Evolutionary conservation across 139 green algal species (phyloP).

Genomic region (Chlamydomonas incerta): DNA sequence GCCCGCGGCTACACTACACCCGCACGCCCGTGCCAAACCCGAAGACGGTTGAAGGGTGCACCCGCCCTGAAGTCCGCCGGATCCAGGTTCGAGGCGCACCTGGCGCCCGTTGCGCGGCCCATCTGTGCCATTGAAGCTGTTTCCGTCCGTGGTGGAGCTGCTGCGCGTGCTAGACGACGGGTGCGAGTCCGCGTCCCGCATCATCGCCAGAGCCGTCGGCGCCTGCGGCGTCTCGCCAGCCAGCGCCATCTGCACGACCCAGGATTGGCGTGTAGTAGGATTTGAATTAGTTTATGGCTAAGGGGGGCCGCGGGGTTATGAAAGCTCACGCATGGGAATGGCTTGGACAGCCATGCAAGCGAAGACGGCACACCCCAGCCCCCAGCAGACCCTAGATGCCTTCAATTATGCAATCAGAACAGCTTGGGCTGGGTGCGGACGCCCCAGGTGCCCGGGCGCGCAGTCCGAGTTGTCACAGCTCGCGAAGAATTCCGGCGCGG

Average conservation of each 20-base stretch:
- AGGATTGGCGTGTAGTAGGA: neutral
- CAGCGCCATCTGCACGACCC: conserved; percentile 2
- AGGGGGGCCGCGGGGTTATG: too few relatives aligned
- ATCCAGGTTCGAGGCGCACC: neutral
- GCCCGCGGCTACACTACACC: too few relatives aligned
- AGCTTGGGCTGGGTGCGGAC: neutral
- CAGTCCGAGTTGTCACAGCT: neutral
- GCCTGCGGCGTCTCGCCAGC: conserved; percentile 19
- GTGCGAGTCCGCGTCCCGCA: conserved; percentile 28
- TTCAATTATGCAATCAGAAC: neutral
- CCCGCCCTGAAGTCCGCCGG: too few relatives aligned
- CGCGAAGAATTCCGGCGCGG: neutral
- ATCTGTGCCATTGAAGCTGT: conserved; percentile 9
- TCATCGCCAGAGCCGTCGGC: conserved; percentile 15
- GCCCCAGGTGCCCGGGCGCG: neutral
- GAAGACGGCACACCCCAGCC: too few relatives aligned
- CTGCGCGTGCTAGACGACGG: conserved; percentile 4
- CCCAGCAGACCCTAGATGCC: neutral
- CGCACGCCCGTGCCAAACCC: too few relatives aligned
- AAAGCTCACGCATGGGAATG: too few relatives aligned
- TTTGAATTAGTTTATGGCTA: neutral
- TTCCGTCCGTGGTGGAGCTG: conserved; percentile 28
- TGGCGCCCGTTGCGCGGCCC: neutral
- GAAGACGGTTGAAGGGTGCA: too few relatives aligned
- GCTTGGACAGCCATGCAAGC: too few relatives aligned